Evolutionary conservation across 345 rosid genomes (phyloP).

Genomic region (Ceriops tagal): DNA sequence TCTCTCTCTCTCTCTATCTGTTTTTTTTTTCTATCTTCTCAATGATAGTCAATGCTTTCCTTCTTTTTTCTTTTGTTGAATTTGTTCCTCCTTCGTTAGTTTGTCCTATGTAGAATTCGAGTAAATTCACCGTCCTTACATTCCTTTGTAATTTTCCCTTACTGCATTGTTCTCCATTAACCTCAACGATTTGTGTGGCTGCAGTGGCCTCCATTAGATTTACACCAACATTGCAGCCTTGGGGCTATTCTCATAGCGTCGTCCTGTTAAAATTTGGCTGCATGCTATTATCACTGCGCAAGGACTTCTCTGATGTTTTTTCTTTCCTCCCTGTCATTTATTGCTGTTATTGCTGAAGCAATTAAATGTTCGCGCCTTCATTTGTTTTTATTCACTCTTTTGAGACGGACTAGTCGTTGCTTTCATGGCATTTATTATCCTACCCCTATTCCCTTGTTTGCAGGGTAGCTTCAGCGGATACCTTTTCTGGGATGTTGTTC

Average conservation of each 20-base stretch:
- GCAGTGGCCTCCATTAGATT: constrained; percentile 27
- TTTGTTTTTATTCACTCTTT: constrained; percentile 33
- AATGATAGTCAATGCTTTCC: too few species aligned
- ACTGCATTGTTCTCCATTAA: neutral
- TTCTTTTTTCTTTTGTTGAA: neutral
- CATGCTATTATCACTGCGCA: constrained; percentile 16
- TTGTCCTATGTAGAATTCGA: constrained; percentile 9
- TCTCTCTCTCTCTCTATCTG: neutral
- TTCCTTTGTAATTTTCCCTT: neutral
- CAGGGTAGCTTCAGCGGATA: constrained; percentile 18
- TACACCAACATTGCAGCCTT: constrained; percentile 28
- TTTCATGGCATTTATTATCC: constrained; percentile 34
- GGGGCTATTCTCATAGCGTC: constrained; percentile 23
- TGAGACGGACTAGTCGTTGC: constrained; percentile 31
- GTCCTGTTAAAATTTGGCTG: constrained; percentile 29
- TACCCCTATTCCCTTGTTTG: constrained; percentile 30
- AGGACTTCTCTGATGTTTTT: constrained; percentile 23
- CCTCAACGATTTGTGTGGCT: constrained; percentile 6
- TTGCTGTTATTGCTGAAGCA: constrained; percentile 25
- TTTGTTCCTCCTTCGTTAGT: constrained; percentile 2
- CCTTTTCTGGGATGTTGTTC: constrained; percentile 16
- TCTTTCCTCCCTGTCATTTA: constrained; percentile 34
- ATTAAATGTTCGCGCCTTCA: constrained; percentile 26
- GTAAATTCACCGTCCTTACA: constrained; percentile 14
- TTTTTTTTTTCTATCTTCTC: neutral